These are phyloP conservation scores for Sporothrix brasiliensis DNA, from an alignment of 2,329 filamentous ascomycete species.

Conservation along the genomic window DNA sequence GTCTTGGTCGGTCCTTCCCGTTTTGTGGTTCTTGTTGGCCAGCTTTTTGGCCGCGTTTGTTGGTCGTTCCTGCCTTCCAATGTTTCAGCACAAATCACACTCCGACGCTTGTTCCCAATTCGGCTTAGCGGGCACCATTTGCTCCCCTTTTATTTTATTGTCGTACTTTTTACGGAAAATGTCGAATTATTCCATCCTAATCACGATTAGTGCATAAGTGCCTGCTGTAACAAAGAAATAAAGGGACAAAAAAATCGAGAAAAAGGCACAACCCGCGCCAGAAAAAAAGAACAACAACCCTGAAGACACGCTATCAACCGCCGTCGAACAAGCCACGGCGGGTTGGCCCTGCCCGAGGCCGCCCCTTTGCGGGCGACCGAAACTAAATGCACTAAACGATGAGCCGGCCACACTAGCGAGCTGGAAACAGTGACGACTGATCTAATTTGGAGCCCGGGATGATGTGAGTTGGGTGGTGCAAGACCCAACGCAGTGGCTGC, in stretches of 20 bases:
- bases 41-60: not conserved
- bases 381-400: conserved; percentile 1
- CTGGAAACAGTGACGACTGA: not conserved
- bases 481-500: conserved; percentile 22
- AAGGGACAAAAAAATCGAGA: not conserved
- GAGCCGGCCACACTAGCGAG: conserved; percentile 14
- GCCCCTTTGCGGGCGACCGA: conserved; percentile 21
- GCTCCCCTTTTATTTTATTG: conserved; percentile 34
- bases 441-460: not conserved
- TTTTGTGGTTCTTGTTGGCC: not conserved
- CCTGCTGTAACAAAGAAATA: not conserved
- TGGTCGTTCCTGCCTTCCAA: conserved; percentile 27
- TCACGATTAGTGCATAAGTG: conserved; percentile 19
- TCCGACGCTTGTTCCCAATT: conserved; percentile 25
- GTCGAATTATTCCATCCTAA: too few relatives aligned
- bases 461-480: conserved; percentile 16
- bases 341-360: conserved; percentile 31
- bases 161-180: not conserved
- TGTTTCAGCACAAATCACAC: conserved; percentile 35
- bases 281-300: conserved; percentile 3
- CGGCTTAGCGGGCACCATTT: conserved; percentile 19
- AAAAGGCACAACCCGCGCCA: conserved; percentile 3
- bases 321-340: conserved; percentile 19
- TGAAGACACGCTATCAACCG: conserved; percentile 23
- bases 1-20: conserved; percentile 19